Evolutionary conservation across 2,329 filamentous ascomycete species (phyloP).

Genomic region (Coniochaeta sp.): DNA sequence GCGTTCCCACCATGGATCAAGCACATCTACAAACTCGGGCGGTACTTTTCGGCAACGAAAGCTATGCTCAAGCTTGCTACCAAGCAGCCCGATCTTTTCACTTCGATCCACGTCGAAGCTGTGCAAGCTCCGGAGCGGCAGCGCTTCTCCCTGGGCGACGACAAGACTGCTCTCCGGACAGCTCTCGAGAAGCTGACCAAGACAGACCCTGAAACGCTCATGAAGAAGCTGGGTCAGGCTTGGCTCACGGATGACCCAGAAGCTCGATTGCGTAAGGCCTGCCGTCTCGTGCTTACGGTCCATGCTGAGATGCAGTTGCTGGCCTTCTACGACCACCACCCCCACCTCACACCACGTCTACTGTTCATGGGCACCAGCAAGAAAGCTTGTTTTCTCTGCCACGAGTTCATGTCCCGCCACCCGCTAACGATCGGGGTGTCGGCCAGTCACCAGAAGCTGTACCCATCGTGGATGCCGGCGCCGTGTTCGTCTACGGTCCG

Average conservation of each 20-base stretch:
- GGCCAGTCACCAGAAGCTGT: slow-evolving; percentile 18
- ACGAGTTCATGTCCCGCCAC: slow-evolving; percentile 13
- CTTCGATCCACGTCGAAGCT: slow-evolving; percentile 8
- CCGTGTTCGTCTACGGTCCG: slow-evolving; percentile 1
- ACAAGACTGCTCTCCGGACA: background rate
- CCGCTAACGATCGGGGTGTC: slow-evolving; percentile 11
- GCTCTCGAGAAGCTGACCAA: background rate
- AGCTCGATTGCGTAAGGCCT: slow-evolving; percentile 10
- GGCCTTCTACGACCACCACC: slow-evolving; percentile 16
- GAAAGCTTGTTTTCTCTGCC: slow-evolving; percentile 18
- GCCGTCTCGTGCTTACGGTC: slow-evolving; percentile 10
- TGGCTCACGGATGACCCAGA: slow-evolving; percentile 4
- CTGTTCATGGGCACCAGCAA: slow-evolving; percentile 18
- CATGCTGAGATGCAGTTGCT: slow-evolving; percentile 18
- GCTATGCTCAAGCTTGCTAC: slow-evolving; percentile 10
- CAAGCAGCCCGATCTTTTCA: slow-evolving; percentile 9
- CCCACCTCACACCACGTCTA: slow-evolving; percentile 8
- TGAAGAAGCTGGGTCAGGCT: background rate
- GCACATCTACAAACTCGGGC: slow-evolving; percentile 11
- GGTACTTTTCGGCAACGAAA: slow-evolving; percentile 11
- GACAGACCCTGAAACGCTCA: background rate
- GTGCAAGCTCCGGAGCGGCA: slow-evolving; percentile 8
- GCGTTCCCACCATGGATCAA: slow-evolving; percentile 9
- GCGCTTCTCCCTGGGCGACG: slow-evolving; percentile 1
- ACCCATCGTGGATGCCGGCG: slow-evolving; percentile 14